A percentile compares a stretch with the other conserved stretches of the same genome.
Conservation (phyloP, 1,284 basidiomycete genomes). For the Dichomitus squalens region DNA sequence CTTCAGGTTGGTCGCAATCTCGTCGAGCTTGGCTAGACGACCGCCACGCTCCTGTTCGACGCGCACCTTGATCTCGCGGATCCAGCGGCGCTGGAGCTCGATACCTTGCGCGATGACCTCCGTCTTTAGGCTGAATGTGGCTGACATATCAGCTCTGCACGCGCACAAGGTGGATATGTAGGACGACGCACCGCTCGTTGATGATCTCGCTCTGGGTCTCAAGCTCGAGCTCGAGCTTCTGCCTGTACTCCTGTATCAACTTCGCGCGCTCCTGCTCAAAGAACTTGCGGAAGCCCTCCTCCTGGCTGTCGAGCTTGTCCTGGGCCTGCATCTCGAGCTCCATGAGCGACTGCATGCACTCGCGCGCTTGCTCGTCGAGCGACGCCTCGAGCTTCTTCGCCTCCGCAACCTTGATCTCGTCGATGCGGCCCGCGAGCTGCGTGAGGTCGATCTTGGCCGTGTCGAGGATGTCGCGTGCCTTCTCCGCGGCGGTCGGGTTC, state of each 20-base stretch:
- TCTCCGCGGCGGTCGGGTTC: conserved; percentile 68
- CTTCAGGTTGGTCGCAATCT: conserved; percentile 89
- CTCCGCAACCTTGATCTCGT: conserved; percentile 84
- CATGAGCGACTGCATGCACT: conserved; percentile 85
- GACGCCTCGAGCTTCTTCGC: conserved; percentile 74
- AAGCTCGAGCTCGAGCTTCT: conserved; percentile 87
- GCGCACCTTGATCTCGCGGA: conserved; percentile 92
- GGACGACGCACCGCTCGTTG: conserved; percentile 76
- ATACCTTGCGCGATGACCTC: conserved; percentile 97
- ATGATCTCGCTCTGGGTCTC: conserved; percentile 91
- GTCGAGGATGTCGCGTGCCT: conserved; percentile 73
- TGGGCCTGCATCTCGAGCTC: conserved; percentile 84
- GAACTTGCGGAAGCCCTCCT: conserved; percentile 84
- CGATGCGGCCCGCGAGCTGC: conserved; percentile 77
- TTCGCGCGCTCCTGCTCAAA: conserved; percentile 81
- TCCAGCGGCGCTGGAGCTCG: conserved; percentile 96
- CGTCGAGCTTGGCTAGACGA: conserved; percentile 92
- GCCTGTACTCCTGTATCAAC: conserved; percentile 81
- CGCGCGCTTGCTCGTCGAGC: conserved; percentile 81
- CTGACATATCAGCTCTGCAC: background rate
- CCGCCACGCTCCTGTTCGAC: conserved; percentile 98
- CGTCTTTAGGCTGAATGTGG: conserved; percentile 73
- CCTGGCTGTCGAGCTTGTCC: conserved; percentile 84
- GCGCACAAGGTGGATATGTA: background rate
- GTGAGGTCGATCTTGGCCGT: conserved; percentile 85